Evolutionary conservation across 352 stramenopile species (phyloP), one percentile per base, ranked within the genome.

Genomic region (Phytophthora pluvialis): DNA sequence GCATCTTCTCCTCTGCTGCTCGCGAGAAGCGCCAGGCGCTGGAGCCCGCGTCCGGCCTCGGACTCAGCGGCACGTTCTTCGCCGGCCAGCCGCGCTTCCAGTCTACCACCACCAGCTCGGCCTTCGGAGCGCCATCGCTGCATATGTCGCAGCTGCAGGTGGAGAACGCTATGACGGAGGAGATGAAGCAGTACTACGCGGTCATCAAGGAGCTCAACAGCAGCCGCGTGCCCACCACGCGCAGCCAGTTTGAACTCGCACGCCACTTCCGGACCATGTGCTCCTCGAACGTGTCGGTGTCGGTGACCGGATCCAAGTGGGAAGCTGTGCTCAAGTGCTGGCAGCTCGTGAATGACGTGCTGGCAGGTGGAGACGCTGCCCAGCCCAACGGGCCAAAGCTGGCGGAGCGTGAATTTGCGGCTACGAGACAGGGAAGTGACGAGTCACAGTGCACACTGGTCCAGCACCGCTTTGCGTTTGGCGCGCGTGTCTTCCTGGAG

Each of bases 101-200:
- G 28, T 77, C 74, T 51, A 64, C 70, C 8, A 45, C 29, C 2
- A 66, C 53, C 13, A 44, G n/a, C 3, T 77, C 63, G 13, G 55
- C 54, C 15, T 72, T 76, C 13, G 45, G 35, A 40, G 38, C 55
- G 21, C 61, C 53, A 10, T 78, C 80, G 28, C 62, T 90, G 56
- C 84, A 81, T 35, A 74, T 93, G 62, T 89, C 87, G 15, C 83
- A 93, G 39, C 38, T 89, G 31, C 74, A 78, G 21, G 75, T 84
- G 13, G 79, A 89, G 40, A 91, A 75, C 49, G 67, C 85, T 15
- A 83, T 95, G 75, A 93, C 72, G 12, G 82, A 95, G 28, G 83
- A 93, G 57, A 95, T 95, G 87, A 90, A 90, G 69, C 72, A 85
- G 63, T 94, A 90, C 70, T 87, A 81, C 50, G 70, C 65, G 45